These are phyloP conservation scores for Phytophthora pseudosyringae DNA, from an alignment of 352 stramenopile species.

Conservation along the genomic window DNA sequence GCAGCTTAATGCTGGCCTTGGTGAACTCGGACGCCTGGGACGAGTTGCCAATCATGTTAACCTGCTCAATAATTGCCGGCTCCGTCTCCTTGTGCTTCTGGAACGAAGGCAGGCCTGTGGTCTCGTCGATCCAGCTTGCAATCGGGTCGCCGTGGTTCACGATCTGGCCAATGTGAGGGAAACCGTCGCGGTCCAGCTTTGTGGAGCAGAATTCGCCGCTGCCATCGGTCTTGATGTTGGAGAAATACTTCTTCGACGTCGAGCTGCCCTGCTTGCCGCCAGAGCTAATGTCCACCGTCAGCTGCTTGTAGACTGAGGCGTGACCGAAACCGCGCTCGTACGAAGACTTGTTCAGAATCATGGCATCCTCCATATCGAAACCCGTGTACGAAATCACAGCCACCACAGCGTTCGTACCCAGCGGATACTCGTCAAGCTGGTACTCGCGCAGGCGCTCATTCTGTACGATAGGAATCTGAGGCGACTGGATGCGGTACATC, in stretches of 20 bases:
- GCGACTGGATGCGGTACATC: slow-evolving; percentile 98
- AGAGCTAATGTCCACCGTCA: slow-evolving; percentile 91
- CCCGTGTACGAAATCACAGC: slow-evolving; percentile 99
- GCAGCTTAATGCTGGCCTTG: slow-evolving; percentile 96
- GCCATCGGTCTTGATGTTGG: slow-evolving; percentile 90
- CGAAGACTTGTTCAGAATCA: slow-evolving; percentile 99
- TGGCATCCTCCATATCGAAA: slow-evolving; percentile 98
- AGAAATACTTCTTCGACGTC: slow-evolving; percentile 91
- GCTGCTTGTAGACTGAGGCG: slow-evolving; percentile 99
- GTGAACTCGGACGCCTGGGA: slow-evolving; percentile 79
- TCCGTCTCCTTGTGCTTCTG: slow-evolving; percentile 99
- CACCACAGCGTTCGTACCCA: slow-evolving; percentile 99
- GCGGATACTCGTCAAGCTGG: slow-evolving; percentile 98
- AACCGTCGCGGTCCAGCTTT: slow-evolving; percentile 95
- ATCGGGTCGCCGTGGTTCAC: slow-evolving; percentile 96
- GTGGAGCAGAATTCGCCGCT: slow-evolving; percentile 67
- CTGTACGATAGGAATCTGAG: slow-evolving; percentile 98
- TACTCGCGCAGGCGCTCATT: slow-evolving; percentile 96
- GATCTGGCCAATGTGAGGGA: slow-evolving; percentile 95
- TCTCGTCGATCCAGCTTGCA: slow-evolving; percentile 96
- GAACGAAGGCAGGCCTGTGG: slow-evolving; percentile 88
- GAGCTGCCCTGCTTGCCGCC: slow-evolving; percentile 72
- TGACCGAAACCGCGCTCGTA: slow-evolving; percentile 99
- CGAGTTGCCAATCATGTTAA: slow-evolving; percentile 83
- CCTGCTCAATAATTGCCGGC: slow-evolving; percentile 97